A percentile compares a stretch with the other conserved stretches of the same genome.
These are phyloP conservation scores for Russula compacta DNA, from an alignment of 768 basidiomycete species.

Conservation along the genomic window DNA sequence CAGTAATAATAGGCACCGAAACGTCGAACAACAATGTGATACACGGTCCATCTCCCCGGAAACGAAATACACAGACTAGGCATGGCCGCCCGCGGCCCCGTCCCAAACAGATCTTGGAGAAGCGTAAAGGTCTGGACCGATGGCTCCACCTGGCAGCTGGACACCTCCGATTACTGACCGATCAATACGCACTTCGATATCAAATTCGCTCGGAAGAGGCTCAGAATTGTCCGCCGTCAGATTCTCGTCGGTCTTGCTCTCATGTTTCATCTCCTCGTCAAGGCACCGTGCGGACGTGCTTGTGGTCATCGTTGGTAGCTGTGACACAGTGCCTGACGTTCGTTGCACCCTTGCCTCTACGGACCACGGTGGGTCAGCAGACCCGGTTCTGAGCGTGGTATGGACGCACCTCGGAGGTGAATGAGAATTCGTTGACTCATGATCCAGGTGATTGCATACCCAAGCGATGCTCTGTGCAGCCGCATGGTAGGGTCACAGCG, in stretches of 20 bases:
- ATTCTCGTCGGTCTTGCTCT: neutral
- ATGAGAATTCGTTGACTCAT: conserved; percentile 31
- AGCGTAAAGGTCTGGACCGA: neutral
- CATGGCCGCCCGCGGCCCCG: neutral
- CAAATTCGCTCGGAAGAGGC: conserved; percentile 3
- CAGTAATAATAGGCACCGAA: no score
- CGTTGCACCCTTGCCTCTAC: conserved; percentile 22
- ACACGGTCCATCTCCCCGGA: neutral
- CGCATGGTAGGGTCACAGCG: neutral
- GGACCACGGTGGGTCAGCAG: neutral
- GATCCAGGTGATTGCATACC: conserved; percentile 29
- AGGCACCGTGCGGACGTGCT: neutral
- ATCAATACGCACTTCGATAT: conserved; percentile 19
- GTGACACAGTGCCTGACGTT: neutral
- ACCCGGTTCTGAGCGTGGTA: neutral
- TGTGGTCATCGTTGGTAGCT: neutral
- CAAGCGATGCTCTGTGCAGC: conserved; percentile 25
- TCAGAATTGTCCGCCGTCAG: neutral
- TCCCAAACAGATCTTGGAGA: neutral
- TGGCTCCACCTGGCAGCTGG: neutral
- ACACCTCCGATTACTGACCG: neutral
- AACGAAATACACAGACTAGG: neutral
- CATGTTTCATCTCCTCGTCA: neutral
- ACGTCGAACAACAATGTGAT: neutral
- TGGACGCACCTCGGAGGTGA: conserved; percentile 27